Evolutionary conservation across 2,329 filamentous ascomycete genomes (phyloP).

Genomic region (Fusarium anthophilum): DNA sequence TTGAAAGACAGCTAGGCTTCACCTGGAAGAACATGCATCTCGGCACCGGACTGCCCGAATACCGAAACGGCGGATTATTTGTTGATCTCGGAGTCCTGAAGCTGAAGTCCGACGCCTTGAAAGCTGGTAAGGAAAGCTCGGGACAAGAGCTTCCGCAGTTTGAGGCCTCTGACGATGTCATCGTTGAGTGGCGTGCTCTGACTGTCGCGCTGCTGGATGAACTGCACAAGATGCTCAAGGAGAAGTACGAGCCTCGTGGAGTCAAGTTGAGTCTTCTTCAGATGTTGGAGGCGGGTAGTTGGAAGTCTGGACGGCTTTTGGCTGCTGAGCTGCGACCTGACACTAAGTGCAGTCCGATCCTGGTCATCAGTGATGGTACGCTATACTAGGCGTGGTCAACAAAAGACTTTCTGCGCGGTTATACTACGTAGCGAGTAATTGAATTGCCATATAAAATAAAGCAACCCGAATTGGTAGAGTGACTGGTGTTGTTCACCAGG

Average conservation of each 20-base stretch:
- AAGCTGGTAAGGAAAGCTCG: slow-evolving; percentile 54
- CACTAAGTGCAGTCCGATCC: slow-evolving; percentile 84
- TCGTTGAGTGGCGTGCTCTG: slow-evolving; percentile 69
- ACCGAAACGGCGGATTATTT: slow-evolving; percentile 76
- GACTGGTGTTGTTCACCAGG: too few relatives aligned
- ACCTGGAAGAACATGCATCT: slow-evolving; percentile 63
- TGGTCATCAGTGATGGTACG: slow-evolving; percentile 47
- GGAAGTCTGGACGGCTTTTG: slow-evolving; percentile 79
- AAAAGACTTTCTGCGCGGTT: too few relatives aligned
- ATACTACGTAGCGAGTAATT: too few relatives aligned
- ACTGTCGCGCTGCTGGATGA: slow-evolving; percentile 66
- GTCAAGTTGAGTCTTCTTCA: slow-evolving; percentile 56
- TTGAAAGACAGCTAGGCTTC: slow-evolving; percentile 61
- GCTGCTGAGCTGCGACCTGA: slow-evolving; percentile 81
- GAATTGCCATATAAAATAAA: too few relatives aligned
- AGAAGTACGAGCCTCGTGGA: slow-evolving; percentile 43
- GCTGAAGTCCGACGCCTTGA: slow-evolving; percentile 57
- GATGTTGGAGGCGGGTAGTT: slow-evolving; percentile 62
- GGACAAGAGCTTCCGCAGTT: slow-evolving; percentile 59
- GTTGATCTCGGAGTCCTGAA: slow-evolving; percentile 66
- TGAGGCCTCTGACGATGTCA: slow-evolving; percentile 63
- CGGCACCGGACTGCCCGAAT: slow-evolving; percentile 75
- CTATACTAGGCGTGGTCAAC: slow-evolving; percentile 21
- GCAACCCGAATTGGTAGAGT: too few relatives aligned
- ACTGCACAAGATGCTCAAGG: slow-evolving; percentile 49